These are phyloP conservation scores for Trifolium subterraneum DNA, from an alignment of 306 rosid species.

Conservation along the genomic window DNA sequence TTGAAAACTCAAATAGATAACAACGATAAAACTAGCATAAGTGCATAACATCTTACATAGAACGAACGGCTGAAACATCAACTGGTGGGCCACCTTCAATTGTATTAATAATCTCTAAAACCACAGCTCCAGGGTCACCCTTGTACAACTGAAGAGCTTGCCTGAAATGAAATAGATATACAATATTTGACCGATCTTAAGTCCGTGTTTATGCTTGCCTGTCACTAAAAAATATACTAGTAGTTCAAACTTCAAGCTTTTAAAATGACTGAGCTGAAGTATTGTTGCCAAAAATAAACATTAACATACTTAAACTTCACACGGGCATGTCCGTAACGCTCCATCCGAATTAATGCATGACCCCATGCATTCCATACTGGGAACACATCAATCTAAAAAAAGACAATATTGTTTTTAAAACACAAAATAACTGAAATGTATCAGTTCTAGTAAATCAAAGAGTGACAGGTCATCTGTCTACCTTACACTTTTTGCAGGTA, in stretches of 20 bases:
- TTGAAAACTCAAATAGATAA: conserved; percentile 6
- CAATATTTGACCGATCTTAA: conserved; percentile 31
- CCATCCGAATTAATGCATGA: conserved; percentile 96
- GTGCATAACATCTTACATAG: conserved; percentile 78
- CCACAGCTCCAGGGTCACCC: conserved; percentile 82
- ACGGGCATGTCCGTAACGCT: conserved; percentile 95
- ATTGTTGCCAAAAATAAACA: conserved; percentile 18
- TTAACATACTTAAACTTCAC: conserved; percentile 88
- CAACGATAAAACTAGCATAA: conserved; percentile 34
- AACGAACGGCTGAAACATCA: conserved; percentile 93
- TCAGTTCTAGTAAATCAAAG: conserved; percentile 33
- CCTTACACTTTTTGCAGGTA: conserved; percentile 97
- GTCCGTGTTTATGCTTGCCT: conserved; percentile 26
- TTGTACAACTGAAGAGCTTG: conserved; percentile 95
- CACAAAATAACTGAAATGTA: conserved; percentile 39
- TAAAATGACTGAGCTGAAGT: conserved; percentile 7
- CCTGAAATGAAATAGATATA: conserved; percentile 61
- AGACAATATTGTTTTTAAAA: conserved; percentile 31
- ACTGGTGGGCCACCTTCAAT: conserved; percentile 98
- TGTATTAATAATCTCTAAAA: conserved; percentile 86
- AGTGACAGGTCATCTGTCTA: conserved; percentile 41
- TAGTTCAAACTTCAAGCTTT: background rate
- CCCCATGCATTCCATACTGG: conserved; percentile 99
- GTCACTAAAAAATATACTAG: conserved; percentile 2
- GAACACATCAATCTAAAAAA: conserved; percentile 89